A percentile compares a stretch with the other conserved stretches of the same genome.
These are phyloP conservation scores for Triticum turgidum DNA, from an alignment of 176 grass and related monocot genomes.

Conservation along the genomic window DNA sequence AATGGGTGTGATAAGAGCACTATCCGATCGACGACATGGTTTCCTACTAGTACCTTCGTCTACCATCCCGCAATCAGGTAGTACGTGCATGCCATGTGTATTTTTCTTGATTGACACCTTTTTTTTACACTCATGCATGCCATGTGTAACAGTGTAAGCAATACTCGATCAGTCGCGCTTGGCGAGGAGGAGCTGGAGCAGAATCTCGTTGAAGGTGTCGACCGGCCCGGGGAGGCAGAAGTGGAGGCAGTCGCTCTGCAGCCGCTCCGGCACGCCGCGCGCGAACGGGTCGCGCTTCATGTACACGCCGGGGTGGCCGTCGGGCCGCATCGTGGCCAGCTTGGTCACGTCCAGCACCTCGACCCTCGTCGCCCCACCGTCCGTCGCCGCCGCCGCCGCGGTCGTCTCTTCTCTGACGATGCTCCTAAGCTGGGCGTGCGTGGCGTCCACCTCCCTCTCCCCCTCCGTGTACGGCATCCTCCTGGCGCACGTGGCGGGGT, in stretches of 20 bases:
- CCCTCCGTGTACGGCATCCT: conserved; percentile 49
- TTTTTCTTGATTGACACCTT: too few relatives aligned
- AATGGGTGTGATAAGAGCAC: too few relatives aligned
- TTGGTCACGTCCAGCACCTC: conserved; percentile 71
- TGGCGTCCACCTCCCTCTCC: conserved; percentile 45
- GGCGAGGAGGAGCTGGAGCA: conserved; percentile 46
- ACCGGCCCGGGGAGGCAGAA: conserved; percentile 67
- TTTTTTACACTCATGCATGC: background rate
- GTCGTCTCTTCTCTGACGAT: conserved; percentile 51
- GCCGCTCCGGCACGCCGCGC: conserved; percentile 16
- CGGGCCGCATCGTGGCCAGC: conserved; percentile 58
- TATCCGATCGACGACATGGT: too few relatives aligned
- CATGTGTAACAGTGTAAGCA: background rate
- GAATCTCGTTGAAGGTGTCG: conserved; percentile 68
- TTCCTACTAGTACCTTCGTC: too few relatives aligned
- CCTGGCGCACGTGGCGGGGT: conserved; percentile 46
- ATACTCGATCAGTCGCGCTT: background rate
- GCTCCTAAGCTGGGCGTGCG: conserved; percentile 42
- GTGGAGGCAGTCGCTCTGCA: conserved; percentile 63
- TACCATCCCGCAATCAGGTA: too few relatives aligned
- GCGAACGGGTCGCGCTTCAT: conserved; percentile 54
- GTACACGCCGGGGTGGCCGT: conserved; percentile 63
- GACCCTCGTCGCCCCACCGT: conserved; percentile 1
- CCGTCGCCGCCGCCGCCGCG: background rate
- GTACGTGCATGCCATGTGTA: too few relatives aligned